phyloP scores from a whole-genome alignment of 257 asterid genomes.

The Solanum commersonii region DNA sequence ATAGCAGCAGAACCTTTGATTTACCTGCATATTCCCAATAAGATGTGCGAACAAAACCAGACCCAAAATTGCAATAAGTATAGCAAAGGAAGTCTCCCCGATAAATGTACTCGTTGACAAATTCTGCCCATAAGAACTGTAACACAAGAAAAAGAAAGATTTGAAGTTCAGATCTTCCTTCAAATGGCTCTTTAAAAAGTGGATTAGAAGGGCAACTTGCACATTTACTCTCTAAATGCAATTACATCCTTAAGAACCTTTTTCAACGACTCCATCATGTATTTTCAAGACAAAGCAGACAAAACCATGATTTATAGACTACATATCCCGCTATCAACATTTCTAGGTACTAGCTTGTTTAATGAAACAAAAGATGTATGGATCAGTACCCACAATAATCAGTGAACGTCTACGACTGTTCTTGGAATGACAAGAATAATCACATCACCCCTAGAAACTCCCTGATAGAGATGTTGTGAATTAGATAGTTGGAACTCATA shows the following conservation, averaged over 20 bases:
- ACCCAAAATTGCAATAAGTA: slow-evolving; percentile 82
- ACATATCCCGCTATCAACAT: neutral
- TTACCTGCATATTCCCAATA: slow-evolving; percentile 96
- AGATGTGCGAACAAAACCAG: slow-evolving; percentile 85
- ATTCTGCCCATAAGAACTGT: slow-evolving; percentile 90
- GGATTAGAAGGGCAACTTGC: neutral
- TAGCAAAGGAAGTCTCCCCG: slow-evolving; percentile 78
- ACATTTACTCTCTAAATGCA: neutral
- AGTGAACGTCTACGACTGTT: neutral
- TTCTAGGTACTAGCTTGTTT: neutral
- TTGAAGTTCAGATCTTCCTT: neutral
- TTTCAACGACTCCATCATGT: neutral
- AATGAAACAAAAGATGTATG: neutral
- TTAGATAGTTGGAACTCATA: neutral
- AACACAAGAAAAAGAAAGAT: slow-evolving; percentile 1
- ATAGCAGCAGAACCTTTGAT: neutral
- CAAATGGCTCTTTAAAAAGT: neutral
- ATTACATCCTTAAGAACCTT: neutral
- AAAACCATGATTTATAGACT: neutral
- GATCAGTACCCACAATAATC: neutral
- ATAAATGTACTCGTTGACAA: slow-evolving; percentile 77
- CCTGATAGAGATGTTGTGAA: neutral
- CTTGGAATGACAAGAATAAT: neutral
- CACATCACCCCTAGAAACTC: neutral
- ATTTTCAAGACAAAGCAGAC: neutral